Conservation (phyloP, 2,329 filamentous ascomycete genomes). For the Leptosphaerulina australis region DNA sequence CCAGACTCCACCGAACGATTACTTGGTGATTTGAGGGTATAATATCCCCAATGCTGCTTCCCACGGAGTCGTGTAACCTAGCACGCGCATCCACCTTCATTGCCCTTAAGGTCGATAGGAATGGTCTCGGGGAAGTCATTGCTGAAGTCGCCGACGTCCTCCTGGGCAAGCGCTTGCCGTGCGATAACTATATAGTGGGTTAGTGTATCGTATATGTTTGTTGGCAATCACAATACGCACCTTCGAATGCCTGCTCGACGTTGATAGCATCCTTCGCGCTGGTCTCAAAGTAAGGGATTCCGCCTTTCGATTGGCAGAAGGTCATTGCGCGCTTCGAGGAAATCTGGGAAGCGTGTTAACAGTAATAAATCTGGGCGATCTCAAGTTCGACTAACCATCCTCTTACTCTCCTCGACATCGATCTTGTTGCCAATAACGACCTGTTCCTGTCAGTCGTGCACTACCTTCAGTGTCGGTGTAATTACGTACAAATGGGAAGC, state of each 20-base stretch:
- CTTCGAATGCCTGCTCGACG: constrained; percentile 83
- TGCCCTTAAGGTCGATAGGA: constrained; percentile 95
- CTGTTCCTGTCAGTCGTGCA: constrained; percentile 53
- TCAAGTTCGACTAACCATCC: constrained; percentile 66
- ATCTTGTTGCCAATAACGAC: constrained; percentile 99
- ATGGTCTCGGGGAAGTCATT: constrained; percentile 98
- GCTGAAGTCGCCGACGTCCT: constrained; percentile 97
- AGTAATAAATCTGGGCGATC: not conserved
- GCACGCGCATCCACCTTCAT: constrained; percentile 91
- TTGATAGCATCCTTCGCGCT: constrained; percentile 99
- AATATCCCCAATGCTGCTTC: constrained; percentile 16
- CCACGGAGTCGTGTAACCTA: constrained; percentile 49
- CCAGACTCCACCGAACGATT: constrained; percentile 34
- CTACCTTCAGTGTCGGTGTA: not conserved
- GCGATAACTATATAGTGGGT: constrained; percentile 74
- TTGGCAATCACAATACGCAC: constrained; percentile 44
- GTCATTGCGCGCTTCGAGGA: constrained; percentile 95
- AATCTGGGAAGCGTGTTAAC: constrained; percentile 62
- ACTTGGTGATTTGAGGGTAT: constrained; percentile 10
- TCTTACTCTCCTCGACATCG: constrained; percentile 96
- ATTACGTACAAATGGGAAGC: constrained; percentile 84
- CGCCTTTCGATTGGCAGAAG: constrained; percentile 96
- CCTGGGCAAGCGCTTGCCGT: constrained; percentile 90
- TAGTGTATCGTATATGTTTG: not conserved
- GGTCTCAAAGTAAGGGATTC: constrained; percentile 98